A percentile compares a stretch with the other conserved stretches of the same genome.
Conservation (phyloP, 176 grass and related monocot species). For the Lolium perenne region DNA sequence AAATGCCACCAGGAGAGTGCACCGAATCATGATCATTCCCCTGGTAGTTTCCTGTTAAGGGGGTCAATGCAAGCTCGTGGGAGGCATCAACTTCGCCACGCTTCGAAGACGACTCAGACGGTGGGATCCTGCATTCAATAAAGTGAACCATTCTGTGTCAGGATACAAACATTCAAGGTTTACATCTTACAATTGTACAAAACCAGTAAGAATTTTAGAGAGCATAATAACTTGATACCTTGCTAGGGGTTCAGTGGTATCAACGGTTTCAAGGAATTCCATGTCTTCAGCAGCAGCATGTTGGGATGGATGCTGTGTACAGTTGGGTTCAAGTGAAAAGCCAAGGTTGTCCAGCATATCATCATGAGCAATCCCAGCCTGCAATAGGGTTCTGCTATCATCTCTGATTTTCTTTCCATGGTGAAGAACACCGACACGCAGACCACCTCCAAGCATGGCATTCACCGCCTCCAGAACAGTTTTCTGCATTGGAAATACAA, state of each 20-base stretch:
- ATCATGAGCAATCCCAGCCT: constrained; percentile 68
- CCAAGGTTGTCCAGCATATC: constrained; percentile 66
- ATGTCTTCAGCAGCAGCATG: constrained; percentile 53
- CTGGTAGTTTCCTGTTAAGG: constrained; percentile 60
- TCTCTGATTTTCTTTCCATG: constrained; percentile 95
- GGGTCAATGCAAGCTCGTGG: constrained; percentile 59
- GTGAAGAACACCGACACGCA: constrained; percentile 74
- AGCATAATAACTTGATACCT: constrained; percentile 56
- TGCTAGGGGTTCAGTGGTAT: constrained; percentile 73
- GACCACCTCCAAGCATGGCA: constrained; percentile 80
- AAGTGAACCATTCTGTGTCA: constrained; percentile 13
- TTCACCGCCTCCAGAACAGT: constrained; percentile 90
- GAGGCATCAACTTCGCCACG: constrained; percentile 50
- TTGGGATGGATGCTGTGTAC: constrained; percentile 44
- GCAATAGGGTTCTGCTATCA: constrained; percentile 75
- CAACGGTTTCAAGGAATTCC: constrained; percentile 60
- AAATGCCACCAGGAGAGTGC: constrained; percentile 54
- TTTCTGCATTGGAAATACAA: constrained; percentile 64
- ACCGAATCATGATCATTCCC: constrained; percentile 78
- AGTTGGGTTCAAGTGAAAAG: constrained; percentile 87
- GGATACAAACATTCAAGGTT: neutral
- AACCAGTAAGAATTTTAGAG: neutral
- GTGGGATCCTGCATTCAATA: constrained; percentile 56
- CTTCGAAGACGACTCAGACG: constrained; percentile 51
- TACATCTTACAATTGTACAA: constrained; percentile 11